Evolutionary conservation across 805 yeast species (phyloP).

Genomic region (Ogataea trehaloabstinens): DNA sequence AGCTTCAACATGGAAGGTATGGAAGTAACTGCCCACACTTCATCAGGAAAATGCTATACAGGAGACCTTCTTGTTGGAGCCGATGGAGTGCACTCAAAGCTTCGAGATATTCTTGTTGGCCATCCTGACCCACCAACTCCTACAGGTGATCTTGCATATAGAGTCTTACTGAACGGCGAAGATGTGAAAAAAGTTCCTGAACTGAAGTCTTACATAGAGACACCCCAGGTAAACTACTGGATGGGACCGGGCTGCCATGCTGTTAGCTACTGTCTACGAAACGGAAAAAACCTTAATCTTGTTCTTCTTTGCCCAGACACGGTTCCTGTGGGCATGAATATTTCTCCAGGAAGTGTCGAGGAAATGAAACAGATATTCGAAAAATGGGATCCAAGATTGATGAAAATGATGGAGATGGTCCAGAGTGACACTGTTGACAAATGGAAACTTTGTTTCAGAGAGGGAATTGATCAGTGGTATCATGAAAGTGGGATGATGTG

Average conservation of each 20-base stretch:
- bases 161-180: constrained; percentile 24
- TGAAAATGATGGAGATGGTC: constrained; percentile 21
- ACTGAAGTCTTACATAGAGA: constrained; percentile 14
- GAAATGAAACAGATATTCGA: constrained; percentile 25
- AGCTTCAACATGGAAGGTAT: constrained; percentile 19
- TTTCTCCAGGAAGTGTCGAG: constrained; percentile 22
- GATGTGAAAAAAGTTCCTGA: constrained; percentile 19
- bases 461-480: constrained; percentile 29
- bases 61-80: constrained; percentile 27
- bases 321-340: constrained; percentile 20
- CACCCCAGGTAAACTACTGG: constrained; percentile 32
- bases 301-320: constrained; percentile 33
- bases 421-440: constrained; percentile 20
- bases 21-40: constrained; percentile 12
- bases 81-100: constrained; percentile 28
- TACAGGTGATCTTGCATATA: constrained; percentile 32
- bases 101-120: constrained; percentile 23
- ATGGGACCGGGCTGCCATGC: constrained; percentile 32
- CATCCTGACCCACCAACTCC: constrained; percentile 26
- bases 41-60: constrained; percentile 15
- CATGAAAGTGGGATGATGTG: constrained; percentile 26
- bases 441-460: constrained; percentile 29
- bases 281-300: constrained; percentile 29
- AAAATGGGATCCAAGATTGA: constrained; percentile 31
- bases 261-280: constrained; percentile 29